Conservation (phyloP, 257 asterid genomes). For the Ligustrum vulgare region DNA sequence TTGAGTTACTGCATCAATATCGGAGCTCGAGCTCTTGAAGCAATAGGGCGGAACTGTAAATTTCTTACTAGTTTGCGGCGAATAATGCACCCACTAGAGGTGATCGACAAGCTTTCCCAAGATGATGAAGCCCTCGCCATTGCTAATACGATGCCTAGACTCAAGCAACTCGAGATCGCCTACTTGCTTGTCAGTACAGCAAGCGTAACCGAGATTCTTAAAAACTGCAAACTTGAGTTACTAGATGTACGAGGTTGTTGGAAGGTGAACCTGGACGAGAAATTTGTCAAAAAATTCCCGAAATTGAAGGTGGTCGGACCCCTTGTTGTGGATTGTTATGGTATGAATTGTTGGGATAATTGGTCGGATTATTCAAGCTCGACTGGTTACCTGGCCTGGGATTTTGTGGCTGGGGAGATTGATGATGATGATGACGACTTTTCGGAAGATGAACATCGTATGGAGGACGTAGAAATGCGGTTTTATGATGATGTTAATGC, state of each 20-base stretch:
- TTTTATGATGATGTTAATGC: conserved; percentile 36
- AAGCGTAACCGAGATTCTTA: conserved; percentile 55
- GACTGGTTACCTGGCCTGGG: conserved; percentile 32
- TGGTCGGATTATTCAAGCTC: conserved; percentile 46
- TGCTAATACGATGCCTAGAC: conserved; percentile 63
- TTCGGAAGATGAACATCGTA: conserved; percentile 38
- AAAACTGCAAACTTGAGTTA: conserved; percentile 61
- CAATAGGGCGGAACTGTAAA: conserved; percentile 66
- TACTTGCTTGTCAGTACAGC: conserved; percentile 64
- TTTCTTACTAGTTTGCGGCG: conserved; percentile 58
- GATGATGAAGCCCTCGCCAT: conserved; percentile 44
- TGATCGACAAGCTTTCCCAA: conserved; percentile 37
- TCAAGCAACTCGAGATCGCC: conserved; percentile 79
- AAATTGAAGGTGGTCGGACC: conserved; percentile 46
- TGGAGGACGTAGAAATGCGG: conserved; percentile 36
- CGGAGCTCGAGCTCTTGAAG: conserved; percentile 70
- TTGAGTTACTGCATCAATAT: conserved; percentile 75
- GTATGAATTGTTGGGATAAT: conserved; percentile 34
- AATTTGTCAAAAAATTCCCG: conserved; percentile 34
- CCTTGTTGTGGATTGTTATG: conserved; percentile 37
- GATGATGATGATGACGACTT: conserved; percentile 33
- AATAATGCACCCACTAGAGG: conserved; percentile 73
- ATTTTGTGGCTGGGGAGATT: conserved; percentile 30
- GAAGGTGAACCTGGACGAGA: conserved; percentile 47
- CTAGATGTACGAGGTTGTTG: conserved; percentile 64